These are phyloP conservation scores for Linum usitatissimum DNA, from an alignment of 345 rosid species.

Conservation along the genomic window DNA sequence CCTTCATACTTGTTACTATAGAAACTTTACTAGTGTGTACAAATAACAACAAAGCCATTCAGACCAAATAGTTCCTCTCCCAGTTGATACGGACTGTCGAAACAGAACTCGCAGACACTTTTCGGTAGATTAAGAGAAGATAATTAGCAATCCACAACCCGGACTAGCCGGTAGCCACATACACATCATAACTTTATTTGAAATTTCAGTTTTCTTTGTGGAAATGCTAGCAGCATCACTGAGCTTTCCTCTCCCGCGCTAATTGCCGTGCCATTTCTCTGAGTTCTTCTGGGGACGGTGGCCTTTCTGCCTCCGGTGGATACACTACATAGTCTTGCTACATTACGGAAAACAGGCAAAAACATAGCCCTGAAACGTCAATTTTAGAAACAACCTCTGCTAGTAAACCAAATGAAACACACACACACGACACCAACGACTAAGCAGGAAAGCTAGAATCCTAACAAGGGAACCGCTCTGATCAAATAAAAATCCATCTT, in stretches of 20 bases:
- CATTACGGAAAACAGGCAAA: slow-evolving; percentile 16
- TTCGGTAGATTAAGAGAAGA: no score
- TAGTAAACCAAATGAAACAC: not conserved
- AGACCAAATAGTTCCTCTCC: no score
- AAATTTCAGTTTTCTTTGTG: no score
- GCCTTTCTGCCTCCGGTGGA: slow-evolving; percentile 43
- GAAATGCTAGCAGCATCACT: slow-evolving; percentile 5
- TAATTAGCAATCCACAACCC: no score
- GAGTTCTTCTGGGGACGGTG: slow-evolving; percentile 57
- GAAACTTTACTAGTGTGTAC: no score
- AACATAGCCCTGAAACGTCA: not conserved
- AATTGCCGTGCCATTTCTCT: slow-evolving; percentile 64
- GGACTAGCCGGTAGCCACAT: no score
- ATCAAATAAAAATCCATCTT: no score
- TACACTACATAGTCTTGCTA: slow-evolving; percentile 47
- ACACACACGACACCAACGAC: not conserved
- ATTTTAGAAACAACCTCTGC: not conserved
- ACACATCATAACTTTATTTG: no score
- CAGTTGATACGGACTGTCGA: no score
- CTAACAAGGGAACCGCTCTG: not conserved
- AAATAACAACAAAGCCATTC: no score
- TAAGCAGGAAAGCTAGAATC: not conserved
- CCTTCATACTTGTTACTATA: no score
- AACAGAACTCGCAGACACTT: no score
- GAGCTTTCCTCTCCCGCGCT: slow-evolving; percentile 33